phyloP scores from a whole-genome alignment of 1,284 basidiomycete species.

The Trichosporon asahii region DNA sequence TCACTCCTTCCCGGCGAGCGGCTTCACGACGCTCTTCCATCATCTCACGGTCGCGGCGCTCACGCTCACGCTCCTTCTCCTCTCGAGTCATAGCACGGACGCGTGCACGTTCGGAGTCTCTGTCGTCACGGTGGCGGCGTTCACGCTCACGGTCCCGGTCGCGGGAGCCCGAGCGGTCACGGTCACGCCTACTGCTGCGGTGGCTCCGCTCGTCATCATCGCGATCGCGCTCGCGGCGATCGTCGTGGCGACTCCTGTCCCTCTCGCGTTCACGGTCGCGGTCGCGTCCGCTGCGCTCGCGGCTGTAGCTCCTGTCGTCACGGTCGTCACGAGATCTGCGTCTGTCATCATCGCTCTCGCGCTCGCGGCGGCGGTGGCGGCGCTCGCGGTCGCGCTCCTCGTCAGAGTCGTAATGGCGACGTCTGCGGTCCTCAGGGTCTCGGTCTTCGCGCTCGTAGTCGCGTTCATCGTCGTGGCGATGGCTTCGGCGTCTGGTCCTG shows the following conservation, averaged over 20 bases:
- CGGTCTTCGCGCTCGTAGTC: conserved; percentile 57
- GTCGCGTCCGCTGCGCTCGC: conserved; percentile 7
- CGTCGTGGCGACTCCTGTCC: conserved; percentile 49
- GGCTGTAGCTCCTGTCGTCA: conserved; percentile 26
- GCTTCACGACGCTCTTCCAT: conserved; percentile 40
- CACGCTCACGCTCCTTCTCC: conserved; percentile 44
- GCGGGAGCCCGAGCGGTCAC: conserved; percentile 10
- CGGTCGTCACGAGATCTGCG: conserved; percentile 29
- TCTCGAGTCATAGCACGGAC: conserved; percentile 40
- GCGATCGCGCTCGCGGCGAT: conserved; percentile 26
- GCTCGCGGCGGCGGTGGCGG: conserved; percentile 36
- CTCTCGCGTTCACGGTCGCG: conserved; percentile 28
- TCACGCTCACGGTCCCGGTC: conserved; percentile 9
- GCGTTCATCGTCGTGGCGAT: conserved; percentile 58
- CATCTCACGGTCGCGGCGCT: conserved; percentile 46
- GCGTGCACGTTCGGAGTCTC: conserved; percentile 15
- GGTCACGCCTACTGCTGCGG: conserved; percentile 9
- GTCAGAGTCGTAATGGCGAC: conserved; percentile 51
- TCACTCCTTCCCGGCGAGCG: conserved; percentile 28
- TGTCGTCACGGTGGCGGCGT: conserved; percentile 34
- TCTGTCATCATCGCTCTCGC: conserved; percentile 55
- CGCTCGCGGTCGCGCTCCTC: conserved; percentile 9
- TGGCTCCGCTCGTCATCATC: conserved; percentile 24
- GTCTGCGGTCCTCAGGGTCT: conserved; percentile 37
- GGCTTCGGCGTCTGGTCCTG: conserved; percentile 33